phyloP scores from a whole-genome alignment of 164 flowering plant species.

The Paratinospora sagittata region DNA sequence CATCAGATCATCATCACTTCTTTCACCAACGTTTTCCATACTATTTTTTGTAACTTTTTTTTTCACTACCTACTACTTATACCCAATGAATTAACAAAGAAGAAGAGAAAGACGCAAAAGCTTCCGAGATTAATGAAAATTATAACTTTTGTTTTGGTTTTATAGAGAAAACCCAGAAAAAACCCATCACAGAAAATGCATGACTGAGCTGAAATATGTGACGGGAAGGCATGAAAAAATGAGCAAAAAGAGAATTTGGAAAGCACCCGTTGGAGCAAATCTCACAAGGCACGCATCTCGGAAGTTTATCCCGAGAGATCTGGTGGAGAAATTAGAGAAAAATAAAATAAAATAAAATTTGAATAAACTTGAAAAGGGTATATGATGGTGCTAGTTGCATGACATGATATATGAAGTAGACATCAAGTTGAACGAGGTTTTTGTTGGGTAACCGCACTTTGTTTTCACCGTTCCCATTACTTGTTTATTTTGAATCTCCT shows the following conservation, averaged over 20 bases:
- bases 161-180: conserved; percentile 13
- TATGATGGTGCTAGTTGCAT: conserved; percentile 16
- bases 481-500: too few species aligned
- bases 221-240: too few species aligned
- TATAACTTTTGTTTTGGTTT: neutral
- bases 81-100: too few species aligned
- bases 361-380: neutral
- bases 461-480: too few species aligned
- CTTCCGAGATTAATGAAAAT: too few species aligned
- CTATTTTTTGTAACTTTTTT: too few species aligned
- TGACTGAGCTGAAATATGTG: neutral
- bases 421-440: conserved; percentile 23
- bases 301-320: conserved; percentile 13
- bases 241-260: neutral
- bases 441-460: conserved; percentile 3
- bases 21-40: conserved; percentile 36
- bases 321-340: conserved; percentile 16
- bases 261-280: conserved; percentile 7
- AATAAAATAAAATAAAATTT: conserved; percentile 7
- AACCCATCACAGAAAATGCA: conserved; percentile 15
- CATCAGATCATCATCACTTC: conserved; percentile 34
- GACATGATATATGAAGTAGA: conserved; percentile 20
- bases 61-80: too few species aligned
- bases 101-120: too few species aligned
- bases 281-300: conserved; percentile 12